Base-by-base conservation (phyloP, 176 grass and related monocot species). In the Cocos nucifera region DNA sequence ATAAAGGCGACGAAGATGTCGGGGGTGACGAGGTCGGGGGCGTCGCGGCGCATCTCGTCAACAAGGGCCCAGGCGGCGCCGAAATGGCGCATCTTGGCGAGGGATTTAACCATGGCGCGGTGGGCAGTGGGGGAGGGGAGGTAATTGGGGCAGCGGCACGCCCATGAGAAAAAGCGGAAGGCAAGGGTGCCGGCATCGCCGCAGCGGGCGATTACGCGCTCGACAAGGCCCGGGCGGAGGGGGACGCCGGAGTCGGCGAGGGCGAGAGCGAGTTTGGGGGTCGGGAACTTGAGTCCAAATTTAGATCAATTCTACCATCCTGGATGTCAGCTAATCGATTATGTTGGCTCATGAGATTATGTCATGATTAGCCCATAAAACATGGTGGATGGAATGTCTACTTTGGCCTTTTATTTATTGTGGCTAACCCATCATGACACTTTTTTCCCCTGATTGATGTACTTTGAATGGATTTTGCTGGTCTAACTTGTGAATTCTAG, bases 141-240 rank as follows among this genome's bases (percentile, higher is more conserved):
- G 35, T 39, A 39, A 5, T 39, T 7, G 35, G 8, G 35, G 35
- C 35, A 2, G 35, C 35, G 35, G 35, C 6, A 39, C 0, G 35
- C 35, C 35, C 35, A 39, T 1, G 35, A 39, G 35, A 39, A 39
- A 12, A 67, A 89, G 66, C 71, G 75, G 53, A 84, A 79, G 28
- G 87, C 78, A 58, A 87, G 83, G 51, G 78, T 56, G 48, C 77
- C 83, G 26, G 84, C 74, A 50, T 62, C 69, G 50, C 80, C 87
- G 73, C 73, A 90, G 65, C 86, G 86, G 59, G 55, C 70, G 48
- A 90, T 75, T 17, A 87, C 87, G 48, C 82, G 71, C 53, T 82
- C 78, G 71, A 86, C 53, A 58, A 89, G 86, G 81, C 59, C 85
- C 8, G 75, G 86, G 10, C 74, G 82, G 68, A 71, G 28, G 65